Evolutionary conservation across 805 yeast genomes (phyloP).

Genomic region (Clavispora carvajalis): DNA sequence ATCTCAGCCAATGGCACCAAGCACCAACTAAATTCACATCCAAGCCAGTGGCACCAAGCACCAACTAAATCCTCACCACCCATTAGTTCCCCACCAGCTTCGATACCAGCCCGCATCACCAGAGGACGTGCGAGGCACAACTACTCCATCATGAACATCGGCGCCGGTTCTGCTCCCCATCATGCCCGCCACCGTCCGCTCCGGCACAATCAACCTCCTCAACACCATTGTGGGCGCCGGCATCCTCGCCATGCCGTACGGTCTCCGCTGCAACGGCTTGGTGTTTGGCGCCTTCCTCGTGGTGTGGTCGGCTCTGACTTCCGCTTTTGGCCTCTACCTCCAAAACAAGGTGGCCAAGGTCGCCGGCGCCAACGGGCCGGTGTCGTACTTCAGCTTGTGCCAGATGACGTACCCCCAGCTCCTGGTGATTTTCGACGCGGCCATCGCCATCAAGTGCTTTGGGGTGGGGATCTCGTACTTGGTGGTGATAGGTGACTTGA

Average conservation of each 20-base stretch:
- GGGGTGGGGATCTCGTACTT: slow-evolving; percentile 71
- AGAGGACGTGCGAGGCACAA: neutral
- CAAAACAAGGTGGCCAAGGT: slow-evolving; percentile 57
- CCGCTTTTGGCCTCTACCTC: slow-evolving; percentile 62
- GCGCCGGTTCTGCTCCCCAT: neutral
- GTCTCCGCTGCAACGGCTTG: slow-evolving; percentile 64
- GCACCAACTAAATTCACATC: too few species aligned
- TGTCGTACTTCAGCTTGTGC: slow-evolving; percentile 40
- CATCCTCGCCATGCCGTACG: slow-evolving; percentile 67
- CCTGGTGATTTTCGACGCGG: slow-evolving; percentile 65
- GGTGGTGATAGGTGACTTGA: slow-evolving; percentile 70
- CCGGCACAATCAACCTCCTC: slow-evolving; percentile 62
- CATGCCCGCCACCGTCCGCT: slow-evolving; percentile 30
- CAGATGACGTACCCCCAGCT: slow-evolving; percentile 66
- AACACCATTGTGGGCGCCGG: slow-evolving; percentile 85
- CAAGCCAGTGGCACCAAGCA: too few species aligned
- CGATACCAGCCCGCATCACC: too few species aligned
- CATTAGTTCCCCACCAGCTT: too few species aligned
- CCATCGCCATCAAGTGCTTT: slow-evolving; percentile 72
- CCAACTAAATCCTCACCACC: too few species aligned
- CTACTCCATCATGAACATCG: neutral
- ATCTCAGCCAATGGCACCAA: too few species aligned
- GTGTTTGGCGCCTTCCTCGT: slow-evolving; percentile 52
- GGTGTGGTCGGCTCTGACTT: slow-evolving; percentile 56
- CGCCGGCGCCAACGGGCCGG: slow-evolving; percentile 38